Conservation (phyloP, 164 flowering plant genomes). For the Hamamelis virginiana region DNA sequence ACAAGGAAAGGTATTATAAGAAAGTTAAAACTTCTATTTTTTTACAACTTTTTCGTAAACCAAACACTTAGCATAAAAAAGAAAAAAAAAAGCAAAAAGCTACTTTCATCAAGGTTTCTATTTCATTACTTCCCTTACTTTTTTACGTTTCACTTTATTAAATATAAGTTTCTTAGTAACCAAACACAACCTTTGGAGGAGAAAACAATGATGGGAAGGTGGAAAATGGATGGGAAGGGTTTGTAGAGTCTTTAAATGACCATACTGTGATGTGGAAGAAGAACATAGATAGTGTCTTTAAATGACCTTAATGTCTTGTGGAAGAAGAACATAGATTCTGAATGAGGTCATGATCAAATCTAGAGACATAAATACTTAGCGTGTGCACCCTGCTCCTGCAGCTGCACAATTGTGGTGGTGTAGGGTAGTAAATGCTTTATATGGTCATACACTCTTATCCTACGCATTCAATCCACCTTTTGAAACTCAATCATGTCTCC, state of each 20-base stretch:
- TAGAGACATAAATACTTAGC: neutral
- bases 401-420: neutral
- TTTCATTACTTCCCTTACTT: too few relatives aligned
- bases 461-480: neutral
- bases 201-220: too few relatives aligned
- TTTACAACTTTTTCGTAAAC: too few relatives aligned
- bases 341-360: neutral
- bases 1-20: too few relatives aligned
- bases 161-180: too few relatives aligned
- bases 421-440: neutral
- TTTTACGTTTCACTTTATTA: too few relatives aligned
- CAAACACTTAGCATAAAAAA: too few relatives aligned
- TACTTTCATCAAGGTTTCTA: too few relatives aligned
- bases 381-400: neutral
- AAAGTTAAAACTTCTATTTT: too few relatives aligned
- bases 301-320: conserved; percentile 3
- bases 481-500: neutral
- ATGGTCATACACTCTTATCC: conserved; percentile 1
- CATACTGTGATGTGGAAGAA: neutral
- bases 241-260: conserved; percentile 6
- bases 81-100: too few relatives aligned
- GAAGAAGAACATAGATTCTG: conserved; percentile 3
- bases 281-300: neutral
- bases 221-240: too few relatives aligned
- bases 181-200: too few relatives aligned